These are phyloP conservation scores for Termitomyces sp. DNA, from an alignment of 768 basidiomycete species.

Conservation along the genomic window DNA sequence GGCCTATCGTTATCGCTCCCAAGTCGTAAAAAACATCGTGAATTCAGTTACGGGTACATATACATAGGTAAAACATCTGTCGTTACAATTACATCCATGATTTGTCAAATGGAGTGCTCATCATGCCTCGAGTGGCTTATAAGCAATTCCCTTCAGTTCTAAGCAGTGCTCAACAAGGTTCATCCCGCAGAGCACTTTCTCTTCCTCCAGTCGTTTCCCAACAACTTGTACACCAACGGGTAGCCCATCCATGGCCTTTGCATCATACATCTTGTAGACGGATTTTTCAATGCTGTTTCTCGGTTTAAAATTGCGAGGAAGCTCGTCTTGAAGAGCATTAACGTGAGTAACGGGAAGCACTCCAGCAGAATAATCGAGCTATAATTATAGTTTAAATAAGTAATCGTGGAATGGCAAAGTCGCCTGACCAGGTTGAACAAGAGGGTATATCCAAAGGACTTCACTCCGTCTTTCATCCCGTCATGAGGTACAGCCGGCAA, in stretches of 20 bases:
- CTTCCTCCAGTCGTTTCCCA: slow-evolving; percentile 56
- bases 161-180: slow-evolving; percentile 39
- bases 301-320: slow-evolving; percentile 26
- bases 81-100: background rate
- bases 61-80: background rate
- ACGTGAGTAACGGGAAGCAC: slow-evolving; percentile 57
- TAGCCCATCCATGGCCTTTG: slow-evolving; percentile 49
- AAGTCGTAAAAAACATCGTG: background rate
- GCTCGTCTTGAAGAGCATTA: slow-evolving; percentile 34
- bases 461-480: slow-evolving; percentile 47
- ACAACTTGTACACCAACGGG: slow-evolving; percentile 61
- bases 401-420: background rate
- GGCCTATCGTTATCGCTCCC: background rate
- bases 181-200: slow-evolving; percentile 59
- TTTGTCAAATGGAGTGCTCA: background rate
- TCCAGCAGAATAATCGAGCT: slow-evolving; percentile 50
- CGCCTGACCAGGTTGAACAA: slow-evolving; percentile 53
- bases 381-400: background rate
- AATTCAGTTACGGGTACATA: background rate
- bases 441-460: slow-evolving; percentile 54
- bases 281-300: slow-evolving; percentile 41
- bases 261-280: slow-evolving; percentile 47
- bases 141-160: slow-evolving; percentile 20
- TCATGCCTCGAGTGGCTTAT: slow-evolving; percentile 13
- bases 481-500: slow-evolving; percentile 50